Percentiles rank a stretch among this genome's conserved stretches.
phyloP scores from a whole-genome alignment of 2,329 filamentous ascomycete species.

The Cladophialophora bantiana region DNA sequence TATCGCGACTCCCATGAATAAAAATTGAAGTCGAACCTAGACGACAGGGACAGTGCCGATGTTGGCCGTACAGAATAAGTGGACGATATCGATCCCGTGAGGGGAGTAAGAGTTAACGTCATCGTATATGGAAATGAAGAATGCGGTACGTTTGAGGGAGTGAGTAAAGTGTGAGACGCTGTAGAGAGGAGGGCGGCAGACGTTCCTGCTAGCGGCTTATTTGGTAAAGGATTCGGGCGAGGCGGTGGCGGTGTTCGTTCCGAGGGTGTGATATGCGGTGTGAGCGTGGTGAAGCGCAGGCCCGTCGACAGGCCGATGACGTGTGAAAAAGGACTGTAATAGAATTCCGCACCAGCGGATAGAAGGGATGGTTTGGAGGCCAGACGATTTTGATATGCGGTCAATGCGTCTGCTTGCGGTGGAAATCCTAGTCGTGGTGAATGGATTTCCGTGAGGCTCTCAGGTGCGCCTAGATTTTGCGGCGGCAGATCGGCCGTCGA shows the following conservation, averaged over 20 bases:
- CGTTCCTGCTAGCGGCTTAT: conserved; percentile 39
- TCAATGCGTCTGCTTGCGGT: conserved; percentile 45
- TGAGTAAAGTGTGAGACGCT: conserved; percentile 35
- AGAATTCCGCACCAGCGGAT: conserved; percentile 89
- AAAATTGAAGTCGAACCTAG: conserved; percentile 94
- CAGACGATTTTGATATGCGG: conserved; percentile 30
- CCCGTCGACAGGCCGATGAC: conserved; percentile 90
- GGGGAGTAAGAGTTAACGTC: conserved; percentile 87
- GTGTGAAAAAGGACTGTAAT: conserved; percentile 95
- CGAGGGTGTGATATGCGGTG: conserved; percentile 37
- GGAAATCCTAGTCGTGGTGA: conserved; percentile 36
- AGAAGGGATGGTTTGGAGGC: conserved; percentile 68
- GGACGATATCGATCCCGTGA: conserved; percentile 91
- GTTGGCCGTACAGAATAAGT: conserved; percentile 92
- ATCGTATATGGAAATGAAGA: conserved; percentile 90
- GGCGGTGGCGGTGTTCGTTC: conserved; percentile 65
- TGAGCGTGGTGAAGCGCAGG: conserved; percentile 83
- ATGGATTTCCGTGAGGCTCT: conserved; percentile 28
- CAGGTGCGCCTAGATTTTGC: conserved; percentile 11
- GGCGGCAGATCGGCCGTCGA: conserved; percentile 2
- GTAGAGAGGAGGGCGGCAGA: conserved; percentile 40
- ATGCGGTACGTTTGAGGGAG: conserved; percentile 47
- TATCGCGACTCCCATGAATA: conserved; percentile 98
- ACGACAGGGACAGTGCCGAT: conserved; percentile 81
- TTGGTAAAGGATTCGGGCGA: conserved; percentile 38